Conservation (phyloP, 345 rosid species). For the Nephelium lappaceum region DNA sequence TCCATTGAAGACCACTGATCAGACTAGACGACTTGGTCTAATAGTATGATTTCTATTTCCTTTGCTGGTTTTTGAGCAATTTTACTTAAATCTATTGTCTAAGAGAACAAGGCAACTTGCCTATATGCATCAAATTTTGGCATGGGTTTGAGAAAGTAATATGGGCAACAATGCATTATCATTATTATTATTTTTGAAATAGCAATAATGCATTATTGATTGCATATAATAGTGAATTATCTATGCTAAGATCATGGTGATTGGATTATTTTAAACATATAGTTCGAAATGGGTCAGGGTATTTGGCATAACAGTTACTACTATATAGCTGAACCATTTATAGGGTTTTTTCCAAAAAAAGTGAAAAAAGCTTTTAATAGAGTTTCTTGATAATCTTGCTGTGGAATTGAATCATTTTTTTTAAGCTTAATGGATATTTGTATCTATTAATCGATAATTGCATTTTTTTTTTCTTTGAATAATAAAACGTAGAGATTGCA, state of each 20-base stretch:
- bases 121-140: background rate
- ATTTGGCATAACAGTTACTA: background rate
- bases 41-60: slow-evolving; percentile 52
- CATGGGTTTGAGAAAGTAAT: background rate
- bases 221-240: background rate
- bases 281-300: background rate
- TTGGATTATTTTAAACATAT: no score
- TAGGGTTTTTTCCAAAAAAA: background rate
- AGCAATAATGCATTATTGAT: no score
- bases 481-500: background rate
- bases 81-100: background rate
- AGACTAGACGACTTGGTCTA: slow-evolving; percentile 89
- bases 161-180: no score
- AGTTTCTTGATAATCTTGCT: background rate
- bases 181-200: no score
- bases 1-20: slow-evolving; percentile 93
- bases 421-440: background rate
- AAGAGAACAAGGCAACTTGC: background rate
- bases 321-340: background rate
- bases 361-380: background rate
- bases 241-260: background rate
- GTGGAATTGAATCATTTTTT: no score
- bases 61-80: background rate
- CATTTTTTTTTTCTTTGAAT: background rate
- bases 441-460: background rate